Evolutionary conservation across 495 filamentous ascomycete genomes (phyloP).

Genomic region (Eremomyces bilateralis): DNA sequence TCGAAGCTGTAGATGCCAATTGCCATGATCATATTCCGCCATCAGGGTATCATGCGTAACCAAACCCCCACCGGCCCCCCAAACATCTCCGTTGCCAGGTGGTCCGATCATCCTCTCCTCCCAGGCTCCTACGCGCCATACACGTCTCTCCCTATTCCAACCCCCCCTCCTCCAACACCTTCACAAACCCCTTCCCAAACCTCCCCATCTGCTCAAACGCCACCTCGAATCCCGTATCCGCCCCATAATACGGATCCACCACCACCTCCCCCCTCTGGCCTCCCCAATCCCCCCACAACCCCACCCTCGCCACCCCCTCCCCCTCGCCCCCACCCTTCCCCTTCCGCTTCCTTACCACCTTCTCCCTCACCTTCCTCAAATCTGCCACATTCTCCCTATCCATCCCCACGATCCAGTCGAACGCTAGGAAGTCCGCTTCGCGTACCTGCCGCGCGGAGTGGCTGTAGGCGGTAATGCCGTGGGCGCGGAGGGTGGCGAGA

Average conservation of each 20-base stretch:
- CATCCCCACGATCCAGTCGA: constrained; percentile 93
- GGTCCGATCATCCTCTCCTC: too few species aligned
- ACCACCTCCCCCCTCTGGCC: constrained; percentile 48
- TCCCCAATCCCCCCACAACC: constrained; percentile 68
- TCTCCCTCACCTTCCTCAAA: constrained; percentile 34
- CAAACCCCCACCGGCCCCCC: too few species aligned
- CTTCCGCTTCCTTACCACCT: constrained; percentile 28
- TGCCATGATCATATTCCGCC: too few species aligned
- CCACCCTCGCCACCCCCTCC: constrained; percentile 31
- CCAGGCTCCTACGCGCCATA: too few species aligned
- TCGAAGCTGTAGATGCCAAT: too few species aligned
- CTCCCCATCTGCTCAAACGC: constrained; percentile 65
- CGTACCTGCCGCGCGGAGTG: constrained; percentile 61
- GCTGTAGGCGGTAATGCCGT: constrained; percentile 54
- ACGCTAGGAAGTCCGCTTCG: constrained; percentile 49
- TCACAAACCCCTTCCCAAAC: constrained; percentile 60
- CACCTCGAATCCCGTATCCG: constrained; percentile 55
- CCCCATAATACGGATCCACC: constrained; percentile 87
- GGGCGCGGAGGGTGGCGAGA: constrained; percentile 49
- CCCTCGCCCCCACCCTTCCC: constrained; percentile 17
- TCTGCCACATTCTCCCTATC: constrained; percentile 65
- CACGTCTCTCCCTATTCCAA: background rate
- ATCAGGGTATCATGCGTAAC: too few species aligned
- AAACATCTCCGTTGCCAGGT: too few species aligned
- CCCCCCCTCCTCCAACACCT: constrained; percentile 14